Percentiles rank a stretch among this genome's conserved stretches.
Conservation (phyloP, 768 basidiomycete genomes). For the Tylopilus plumbeoviolaceoides region DNA sequence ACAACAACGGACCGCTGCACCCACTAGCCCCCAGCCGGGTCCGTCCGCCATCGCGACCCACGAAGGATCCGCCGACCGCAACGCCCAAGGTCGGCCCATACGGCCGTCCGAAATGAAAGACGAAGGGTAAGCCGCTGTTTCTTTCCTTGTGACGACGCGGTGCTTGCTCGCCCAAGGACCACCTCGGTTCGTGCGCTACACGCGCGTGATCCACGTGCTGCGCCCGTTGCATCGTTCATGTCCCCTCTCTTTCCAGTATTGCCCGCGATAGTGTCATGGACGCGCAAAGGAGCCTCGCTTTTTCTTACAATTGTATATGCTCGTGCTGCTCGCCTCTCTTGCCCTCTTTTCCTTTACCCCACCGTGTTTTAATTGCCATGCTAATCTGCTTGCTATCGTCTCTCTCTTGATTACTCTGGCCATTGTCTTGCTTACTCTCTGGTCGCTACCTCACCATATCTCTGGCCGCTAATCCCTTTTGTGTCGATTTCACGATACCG, state of each 20-base stretch:
- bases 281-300: conserved; percentile 15
- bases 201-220: conserved; percentile 5
- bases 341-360: conserved; percentile 10
- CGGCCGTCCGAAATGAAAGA: conserved; percentile 76
- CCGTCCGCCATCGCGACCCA: conserved; percentile 35
- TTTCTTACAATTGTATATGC: conserved; percentile 17
- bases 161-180: conserved; percentile 10
- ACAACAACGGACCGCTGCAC: conserved; percentile 37
- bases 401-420: conserved; percentile 24
- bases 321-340: conserved; percentile 13
- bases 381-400: conserved; percentile 27
- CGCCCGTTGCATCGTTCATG: conserved; percentile 11
- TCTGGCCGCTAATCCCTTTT: conserved; percentile 34
- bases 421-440: conserved; percentile 29
- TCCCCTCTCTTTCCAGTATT: conserved; percentile 6
- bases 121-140: conserved; percentile 62
- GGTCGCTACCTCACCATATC: conserved; percentile 32
- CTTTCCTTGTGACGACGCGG: conserved; percentile 14
- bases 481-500: conserved; percentile 33
- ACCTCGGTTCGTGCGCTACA: conserved; percentile 7
- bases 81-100: conserved; percentile 47
- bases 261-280: conserved; percentile 26
- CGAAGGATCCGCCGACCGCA: conserved; percentile 29
- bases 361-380: conserved; percentile 22
- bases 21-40: conserved; percentile 24